phyloP scores from a whole-genome alignment of 2,329 filamentous ascomycete species.

The Fusarium nematophilum region DNA sequence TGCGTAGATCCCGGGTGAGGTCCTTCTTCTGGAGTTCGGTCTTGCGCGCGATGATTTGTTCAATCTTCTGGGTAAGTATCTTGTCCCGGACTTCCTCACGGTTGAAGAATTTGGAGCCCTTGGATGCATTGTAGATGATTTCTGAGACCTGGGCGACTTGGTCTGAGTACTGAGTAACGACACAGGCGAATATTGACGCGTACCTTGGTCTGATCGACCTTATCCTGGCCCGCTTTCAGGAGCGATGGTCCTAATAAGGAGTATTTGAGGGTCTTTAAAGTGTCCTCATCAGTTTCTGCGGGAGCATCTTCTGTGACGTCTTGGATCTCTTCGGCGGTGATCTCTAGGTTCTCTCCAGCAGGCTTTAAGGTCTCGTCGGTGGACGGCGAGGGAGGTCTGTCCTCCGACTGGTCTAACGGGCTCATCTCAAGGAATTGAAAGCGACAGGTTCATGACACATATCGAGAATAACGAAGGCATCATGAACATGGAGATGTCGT shows the following conservation, averaged over 20 bases:
- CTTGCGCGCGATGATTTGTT: slow-evolving; percentile 80
- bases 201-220: slow-evolving; percentile 90
- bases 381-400: slow-evolving; percentile 20
- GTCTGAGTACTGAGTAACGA: background rate
- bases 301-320: slow-evolving; percentile 8
- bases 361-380: slow-evolving; percentile 6
- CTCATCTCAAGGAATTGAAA: slow-evolving; percentile 34
- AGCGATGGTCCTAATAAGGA: slow-evolving; percentile 89
- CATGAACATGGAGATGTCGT: slow-evolving; percentile 22
- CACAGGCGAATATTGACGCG: background rate
- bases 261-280: slow-evolving; percentile 79
- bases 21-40: slow-evolving; percentile 79
- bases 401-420: slow-evolving; percentile 22
- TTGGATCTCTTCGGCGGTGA: slow-evolving; percentile 7
- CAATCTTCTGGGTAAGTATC: slow-evolving; percentile 86
- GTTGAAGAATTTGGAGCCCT: slow-evolving; percentile 95
- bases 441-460: slow-evolving; percentile 1
- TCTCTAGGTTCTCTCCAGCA: background rate
- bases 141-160: slow-evolving; percentile 76
- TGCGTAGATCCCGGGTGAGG: slow-evolving; percentile 76
- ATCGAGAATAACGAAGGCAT: slow-evolving; percentile 29
- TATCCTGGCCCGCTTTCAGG: slow-evolving; percentile 92
- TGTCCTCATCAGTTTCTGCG: slow-evolving; percentile 15
- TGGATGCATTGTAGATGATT: slow-evolving; percentile 96
- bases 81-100: slow-evolving; percentile 88